These are phyloP conservation scores for Lippia alba DNA, from an alignment of 305 asterid species.

Conservation along the genomic window DNA sequence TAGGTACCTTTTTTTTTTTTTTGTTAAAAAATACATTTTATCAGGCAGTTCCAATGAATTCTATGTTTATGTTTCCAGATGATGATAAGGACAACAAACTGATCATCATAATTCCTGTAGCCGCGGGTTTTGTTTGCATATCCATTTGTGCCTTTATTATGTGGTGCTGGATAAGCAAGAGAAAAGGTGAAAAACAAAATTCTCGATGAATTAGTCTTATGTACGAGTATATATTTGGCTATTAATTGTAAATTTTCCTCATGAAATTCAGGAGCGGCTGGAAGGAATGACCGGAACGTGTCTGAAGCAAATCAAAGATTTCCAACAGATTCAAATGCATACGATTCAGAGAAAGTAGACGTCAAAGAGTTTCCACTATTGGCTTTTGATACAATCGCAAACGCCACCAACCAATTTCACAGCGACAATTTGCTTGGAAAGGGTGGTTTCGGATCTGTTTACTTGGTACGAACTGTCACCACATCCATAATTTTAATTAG, in stretches of 20 bases:
- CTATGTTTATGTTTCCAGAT: constrained; percentile 31
- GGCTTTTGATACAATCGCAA: no score
- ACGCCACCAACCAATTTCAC: no score
- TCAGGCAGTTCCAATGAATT: no score
- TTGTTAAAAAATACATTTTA: background rate
- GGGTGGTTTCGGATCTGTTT: no score
- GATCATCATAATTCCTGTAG: constrained; percentile 40
- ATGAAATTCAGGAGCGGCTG: constrained; percentile 26
- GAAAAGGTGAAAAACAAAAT: constrained; percentile 43
- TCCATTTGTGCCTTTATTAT: constrained; percentile 35
- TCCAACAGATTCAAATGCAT: constrained; percentile 34
- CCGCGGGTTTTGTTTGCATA: constrained; percentile 32
- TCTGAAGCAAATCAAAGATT: constrained; percentile 28
- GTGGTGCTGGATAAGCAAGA: constrained; percentile 40
- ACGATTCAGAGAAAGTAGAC: no score
- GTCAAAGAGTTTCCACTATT: no score
- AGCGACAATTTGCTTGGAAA: no score
- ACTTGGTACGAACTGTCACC: no score
- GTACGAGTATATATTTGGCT: background rate
- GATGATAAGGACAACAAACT: constrained; percentile 34
- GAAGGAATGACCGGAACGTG: constrained; percentile 1
- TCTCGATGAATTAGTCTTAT: background rate
- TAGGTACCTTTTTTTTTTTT: constrained; percentile 55
- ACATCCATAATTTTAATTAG: no score
- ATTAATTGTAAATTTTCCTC: background rate